Conservation (phyloP, 2,329 filamentous ascomycete genomes). For the Peltaster fructicola region DNA sequence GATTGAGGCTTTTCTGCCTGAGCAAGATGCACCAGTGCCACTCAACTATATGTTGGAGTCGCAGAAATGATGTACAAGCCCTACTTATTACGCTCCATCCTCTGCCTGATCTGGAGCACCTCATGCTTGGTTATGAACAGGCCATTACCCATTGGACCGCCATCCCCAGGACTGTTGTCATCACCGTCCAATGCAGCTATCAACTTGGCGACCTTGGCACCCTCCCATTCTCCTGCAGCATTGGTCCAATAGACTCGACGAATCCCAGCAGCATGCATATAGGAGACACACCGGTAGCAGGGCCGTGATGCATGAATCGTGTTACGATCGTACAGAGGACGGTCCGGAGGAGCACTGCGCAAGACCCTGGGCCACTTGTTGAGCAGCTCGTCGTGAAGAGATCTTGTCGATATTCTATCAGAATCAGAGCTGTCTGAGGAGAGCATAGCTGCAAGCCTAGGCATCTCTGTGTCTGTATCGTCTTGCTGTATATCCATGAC, state of each 20-base stretch:
- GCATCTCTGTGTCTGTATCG: not conserved
- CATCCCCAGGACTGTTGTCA: constrained; percentile 8
- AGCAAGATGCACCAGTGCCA: no score
- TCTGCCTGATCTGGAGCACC: constrained; percentile 28
- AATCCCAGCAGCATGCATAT: constrained; percentile 35
- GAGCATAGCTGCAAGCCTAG: not conserved
- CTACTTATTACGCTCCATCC: no score
- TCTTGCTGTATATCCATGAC: constrained; percentile 1
- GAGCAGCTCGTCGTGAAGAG: constrained; percentile 32
- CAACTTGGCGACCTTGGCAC: constrained; percentile 32
- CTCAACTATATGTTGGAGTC: no score
- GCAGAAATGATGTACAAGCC: no score
- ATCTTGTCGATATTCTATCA: constrained; percentile 13
- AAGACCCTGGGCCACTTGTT: constrained; percentile 9
- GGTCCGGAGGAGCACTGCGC: not conserved
- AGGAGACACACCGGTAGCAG: constrained; percentile 35
- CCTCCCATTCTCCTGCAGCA: constrained; percentile 30
- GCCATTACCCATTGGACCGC: constrained; percentile 14
- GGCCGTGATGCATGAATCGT: constrained; percentile 26
- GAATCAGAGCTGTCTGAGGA: constrained; percentile 1
- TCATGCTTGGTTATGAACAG: constrained; percentile 38
- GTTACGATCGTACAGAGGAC: constrained; percentile 8
- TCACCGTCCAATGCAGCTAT: constrained; percentile 27
- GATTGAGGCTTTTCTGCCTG: no score
- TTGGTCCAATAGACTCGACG: constrained; percentile 37